Conservation (phyloP, 805 yeast genomes). For the Lipomyces yamadae region DNA sequence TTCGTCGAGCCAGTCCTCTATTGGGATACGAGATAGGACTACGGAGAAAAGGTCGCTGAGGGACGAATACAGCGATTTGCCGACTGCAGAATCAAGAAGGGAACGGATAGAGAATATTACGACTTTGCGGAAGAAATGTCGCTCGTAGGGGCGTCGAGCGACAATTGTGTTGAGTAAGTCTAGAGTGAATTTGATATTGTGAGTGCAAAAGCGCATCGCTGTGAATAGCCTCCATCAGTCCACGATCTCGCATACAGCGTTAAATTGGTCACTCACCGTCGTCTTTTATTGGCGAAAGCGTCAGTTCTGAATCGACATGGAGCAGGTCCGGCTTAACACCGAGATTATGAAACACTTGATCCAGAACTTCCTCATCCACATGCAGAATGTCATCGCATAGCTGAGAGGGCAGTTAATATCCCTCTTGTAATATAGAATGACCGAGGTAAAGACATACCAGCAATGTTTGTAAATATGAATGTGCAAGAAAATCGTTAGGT, state of each 20-base stretch:
- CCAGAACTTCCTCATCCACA: slow-evolving; percentile 5
- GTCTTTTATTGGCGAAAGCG: not conserved
- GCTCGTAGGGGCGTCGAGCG: not conserved
- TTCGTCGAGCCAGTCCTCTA: slow-evolving; percentile 15
- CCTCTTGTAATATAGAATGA: not conserved
- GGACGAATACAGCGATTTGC: not conserved
- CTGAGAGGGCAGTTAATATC: not conserved
- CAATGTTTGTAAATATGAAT: slow-evolving; percentile 12
- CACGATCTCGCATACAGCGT: not conserved
- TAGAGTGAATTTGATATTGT: slow-evolving; percentile 11
- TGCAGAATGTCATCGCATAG: not conserved
- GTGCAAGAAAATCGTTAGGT: slow-evolving; percentile 14
- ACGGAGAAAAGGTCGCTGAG: slow-evolving; percentile 13
- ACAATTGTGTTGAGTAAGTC: slow-evolving; percentile 5
- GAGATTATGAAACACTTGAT: slow-evolving; percentile 7
- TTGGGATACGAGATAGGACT: slow-evolving; percentile 13
- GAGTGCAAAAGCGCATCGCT: not conserved
- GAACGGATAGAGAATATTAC: slow-evolving; percentile 18
- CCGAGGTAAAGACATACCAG: slow-evolving; percentile 7
- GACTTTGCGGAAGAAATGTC: slow-evolving; percentile 4
- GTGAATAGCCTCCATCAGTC: not conserved
- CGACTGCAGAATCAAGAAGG: slow-evolving; percentile 19
- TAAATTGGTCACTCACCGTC: not conserved
- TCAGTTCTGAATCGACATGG: not conserved
- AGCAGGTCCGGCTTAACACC: slow-evolving; percentile 11